phyloP scores from a whole-genome alignment of 129 eudicot species.

The Artemisia tridentata region DNA sequence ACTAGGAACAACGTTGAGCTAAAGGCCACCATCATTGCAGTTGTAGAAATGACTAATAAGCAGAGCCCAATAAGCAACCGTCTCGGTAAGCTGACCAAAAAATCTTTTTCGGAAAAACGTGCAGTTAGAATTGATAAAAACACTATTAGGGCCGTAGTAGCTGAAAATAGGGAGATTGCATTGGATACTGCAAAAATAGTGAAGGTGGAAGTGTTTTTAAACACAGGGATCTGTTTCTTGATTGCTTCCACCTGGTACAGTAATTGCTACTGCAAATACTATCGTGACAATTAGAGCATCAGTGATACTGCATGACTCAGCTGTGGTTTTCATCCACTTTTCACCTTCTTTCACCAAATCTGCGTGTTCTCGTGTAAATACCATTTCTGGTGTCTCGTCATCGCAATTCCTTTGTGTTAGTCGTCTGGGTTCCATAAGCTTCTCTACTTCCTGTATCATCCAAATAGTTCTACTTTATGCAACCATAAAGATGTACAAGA shows the following conservation, averaged over 20 bases:
- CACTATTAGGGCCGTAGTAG: not conserved
- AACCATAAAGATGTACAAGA: no score
- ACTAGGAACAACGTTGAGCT: conserved; percentile 5
- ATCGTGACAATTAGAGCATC: conserved; percentile 14
- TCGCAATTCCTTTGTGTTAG: not conserved
- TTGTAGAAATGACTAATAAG: conserved; percentile 17
- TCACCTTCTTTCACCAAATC: conserved; percentile 15
- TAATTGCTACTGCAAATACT: conserved; percentile 24
- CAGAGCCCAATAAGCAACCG: conserved; percentile 16
- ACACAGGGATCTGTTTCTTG: not conserved
- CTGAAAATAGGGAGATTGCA: no score
- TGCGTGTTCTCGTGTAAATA: conserved; percentile 15
- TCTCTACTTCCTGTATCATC: not conserved
- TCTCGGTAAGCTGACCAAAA: conserved; percentile 11
- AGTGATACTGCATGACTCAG: conserved; percentile 10
- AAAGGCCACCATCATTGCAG: conserved; percentile 24
- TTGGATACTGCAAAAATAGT: not conserved
- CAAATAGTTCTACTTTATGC: no score
- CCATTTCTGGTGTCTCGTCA: conserved; percentile 19
- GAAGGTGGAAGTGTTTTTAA: not conserved
- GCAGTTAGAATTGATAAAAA: conserved; percentile 20
- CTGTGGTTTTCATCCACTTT: conserved; percentile 16
- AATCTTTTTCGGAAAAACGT: not conserved
- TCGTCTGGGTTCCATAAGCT: not conserved
- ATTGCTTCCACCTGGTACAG: conserved; percentile 19